Base-by-base conservation (phyloP, 805 yeast genomes). In the Barnettozyma botsteinii region DNA sequence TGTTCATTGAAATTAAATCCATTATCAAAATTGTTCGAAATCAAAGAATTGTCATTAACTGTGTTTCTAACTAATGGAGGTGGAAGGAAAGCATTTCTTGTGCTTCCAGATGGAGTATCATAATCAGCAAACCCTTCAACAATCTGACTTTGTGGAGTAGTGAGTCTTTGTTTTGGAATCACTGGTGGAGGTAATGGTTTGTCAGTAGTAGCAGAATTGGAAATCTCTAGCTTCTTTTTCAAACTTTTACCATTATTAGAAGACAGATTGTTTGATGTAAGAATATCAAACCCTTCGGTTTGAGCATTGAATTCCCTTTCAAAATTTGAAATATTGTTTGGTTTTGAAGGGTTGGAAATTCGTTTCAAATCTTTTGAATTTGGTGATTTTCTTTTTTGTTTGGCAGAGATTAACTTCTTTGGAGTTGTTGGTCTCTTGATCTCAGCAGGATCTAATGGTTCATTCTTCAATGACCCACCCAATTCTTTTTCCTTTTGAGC, bases 301-400 rank as follows among this genome's bases (percentile, higher is more conserved):
- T 35, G 38, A 10, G 38, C 38, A 13, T 23, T 17, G 6, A 37
- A 32, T n/a, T 40, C 46, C 21, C 38, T 47, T 36, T 48, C 52
- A 24, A 42, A 49, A 7, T 33, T 38, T n/a, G 46, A 29, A 17
- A 50, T 45, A 29, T 49, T 48, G 31, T 38, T 48, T 27, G 52
- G 56, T 8, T 43, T 38, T 20, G 51, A 46, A 32, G 57, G 57
- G 35, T 38, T 38, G 4, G 57, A 52, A 14, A 53, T 50, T 33
- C 51, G 41, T 23, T 50, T 48, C 38, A 48, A 31, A 25, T 45
- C 50, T 18, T 39, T 36, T 10, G 45, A 43, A 7, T 30, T 27
- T 19, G 35, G 37, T 19, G 47, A 37, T 17, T 24, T 31, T 32
- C 34, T 42, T 19, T 30, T 38, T 20, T 29, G 21, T 29, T 38